Percentiles rank a stretch among this genome's conserved stretches.
phyloP scores from a whole-genome alignment of 2,329 filamentous ascomycete genomes.

The Penicillium sp. region DNA sequence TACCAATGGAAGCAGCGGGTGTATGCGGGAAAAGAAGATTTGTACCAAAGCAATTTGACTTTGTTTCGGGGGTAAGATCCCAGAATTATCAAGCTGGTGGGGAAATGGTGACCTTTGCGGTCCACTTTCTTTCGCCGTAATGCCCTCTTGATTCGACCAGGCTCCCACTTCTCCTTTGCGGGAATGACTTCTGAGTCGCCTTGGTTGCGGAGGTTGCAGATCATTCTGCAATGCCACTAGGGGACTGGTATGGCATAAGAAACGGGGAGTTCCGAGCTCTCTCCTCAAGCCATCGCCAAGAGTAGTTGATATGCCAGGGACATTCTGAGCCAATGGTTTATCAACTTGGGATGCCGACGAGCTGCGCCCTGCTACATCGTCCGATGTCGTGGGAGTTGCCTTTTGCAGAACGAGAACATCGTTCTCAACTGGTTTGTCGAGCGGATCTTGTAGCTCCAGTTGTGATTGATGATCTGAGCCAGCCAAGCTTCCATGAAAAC shows the following conservation, averaged over 20 bases:
- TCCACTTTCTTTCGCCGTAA: neutral
- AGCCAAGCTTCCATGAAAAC: neutral
- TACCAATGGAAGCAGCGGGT: neutral
- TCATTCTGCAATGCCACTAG: neutral
- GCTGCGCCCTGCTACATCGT: neutral
- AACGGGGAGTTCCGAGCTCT: neutral
- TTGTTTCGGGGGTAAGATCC: neutral
- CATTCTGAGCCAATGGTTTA: neutral
- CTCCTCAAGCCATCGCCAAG: neutral
- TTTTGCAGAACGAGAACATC: neutral
- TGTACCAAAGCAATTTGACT: neutral
- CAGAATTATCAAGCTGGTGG: neutral
- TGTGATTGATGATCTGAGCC: neutral
- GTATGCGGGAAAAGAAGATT: neutral
- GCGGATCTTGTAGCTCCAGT: neutral
- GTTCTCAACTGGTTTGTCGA: neutral
- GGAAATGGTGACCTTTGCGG: neutral
- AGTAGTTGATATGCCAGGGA: neutral
- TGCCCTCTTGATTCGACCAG: neutral
- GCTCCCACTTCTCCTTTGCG: neutral
- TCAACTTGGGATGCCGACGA: neutral
- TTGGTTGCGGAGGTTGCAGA: neutral
- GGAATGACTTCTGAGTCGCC: neutral
- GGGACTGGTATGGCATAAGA: neutral
- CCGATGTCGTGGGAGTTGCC: neutral